Conservation (phyloP, 129 eudicot genomes). For the Lactuca saligna region DNA sequence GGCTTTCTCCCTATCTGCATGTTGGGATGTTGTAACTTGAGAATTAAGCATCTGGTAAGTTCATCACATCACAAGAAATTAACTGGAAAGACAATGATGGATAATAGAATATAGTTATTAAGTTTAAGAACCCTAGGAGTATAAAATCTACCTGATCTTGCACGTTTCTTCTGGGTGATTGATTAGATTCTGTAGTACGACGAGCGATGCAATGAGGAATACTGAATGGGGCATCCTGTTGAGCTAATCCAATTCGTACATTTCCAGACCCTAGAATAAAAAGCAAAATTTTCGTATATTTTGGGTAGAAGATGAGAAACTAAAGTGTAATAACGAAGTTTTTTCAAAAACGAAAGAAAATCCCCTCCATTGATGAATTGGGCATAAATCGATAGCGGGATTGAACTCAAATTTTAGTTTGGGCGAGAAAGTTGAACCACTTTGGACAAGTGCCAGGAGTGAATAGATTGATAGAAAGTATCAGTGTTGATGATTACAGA, state of each 20-base stretch:
- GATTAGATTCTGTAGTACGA: constrained; percentile 65
- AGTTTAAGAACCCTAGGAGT: neutral
- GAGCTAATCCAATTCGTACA: constrained; percentile 74
- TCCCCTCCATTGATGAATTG: neutral
- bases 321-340: constrained; percentile 11
- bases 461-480: neutral
- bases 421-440: neutral
- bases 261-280: constrained; percentile 71
- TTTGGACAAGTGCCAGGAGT: constrained; percentile 5
- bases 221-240: constrained; percentile 66
- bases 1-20: constrained; percentile 92
- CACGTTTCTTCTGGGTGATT: constrained; percentile 58
- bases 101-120: neutral
- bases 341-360: neutral
- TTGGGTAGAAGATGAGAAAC: neutral
- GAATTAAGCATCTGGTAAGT: constrained; percentile 76
- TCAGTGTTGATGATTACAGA: neutral
- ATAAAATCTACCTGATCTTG: constrained; percentile 65
- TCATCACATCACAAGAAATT: constrained; percentile 9
- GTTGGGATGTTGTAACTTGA: constrained; percentile 95
- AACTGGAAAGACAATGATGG: neutral
- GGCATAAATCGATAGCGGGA: neutral
- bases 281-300: neutral
- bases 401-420: neutral
- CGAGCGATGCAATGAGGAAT: constrained; percentile 94